These are phyloP conservation scores for Hypoxylon perforatum DNA, from an alignment of 495 filamentous ascomycete species.

Conservation along the genomic window DNA sequence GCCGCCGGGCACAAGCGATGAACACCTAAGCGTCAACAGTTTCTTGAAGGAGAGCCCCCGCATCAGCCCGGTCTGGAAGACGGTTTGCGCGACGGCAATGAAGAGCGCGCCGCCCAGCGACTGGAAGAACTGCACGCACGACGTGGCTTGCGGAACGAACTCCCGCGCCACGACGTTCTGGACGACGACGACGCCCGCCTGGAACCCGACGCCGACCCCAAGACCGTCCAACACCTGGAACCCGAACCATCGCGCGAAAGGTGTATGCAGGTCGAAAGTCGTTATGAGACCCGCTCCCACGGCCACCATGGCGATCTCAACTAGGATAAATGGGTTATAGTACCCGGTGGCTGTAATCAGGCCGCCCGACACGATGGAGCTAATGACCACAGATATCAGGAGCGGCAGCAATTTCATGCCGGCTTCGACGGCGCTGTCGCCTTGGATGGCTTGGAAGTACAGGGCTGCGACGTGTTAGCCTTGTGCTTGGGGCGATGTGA, in stretches of 20 bases:
- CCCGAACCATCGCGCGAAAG: slow-evolving; percentile 61
- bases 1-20: too few species aligned
- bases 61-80: slow-evolving; percentile 72
- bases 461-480: slow-evolving; percentile 58
- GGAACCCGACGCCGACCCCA: slow-evolving; percentile 59
- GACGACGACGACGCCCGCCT: slow-evolving; percentile 64
- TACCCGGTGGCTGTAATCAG: slow-evolving; percentile 60
- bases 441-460: slow-evolving; percentile 91
- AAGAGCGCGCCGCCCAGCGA: slow-evolving; percentile 76
- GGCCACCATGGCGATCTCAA: slow-evolving; percentile 56
- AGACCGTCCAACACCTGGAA: slow-evolving; percentile 62
- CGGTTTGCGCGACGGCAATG: slow-evolving; percentile 70
- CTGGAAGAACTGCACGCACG: slow-evolving; percentile 75
- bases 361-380: slow-evolving; percentile 56
- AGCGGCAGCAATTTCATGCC: slow-evolving; percentile 84
- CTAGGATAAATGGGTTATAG: slow-evolving; percentile 62
- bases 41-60: too few species aligned
- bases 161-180: slow-evolving; percentile 58
- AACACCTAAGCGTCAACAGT: too few species aligned
- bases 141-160: slow-evolving; percentile 71
- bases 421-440: slow-evolving; percentile 73
- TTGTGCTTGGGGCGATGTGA: not conserved
- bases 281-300: slow-evolving; percentile 64
- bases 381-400: slow-evolving; percentile 73
- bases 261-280: slow-evolving; percentile 58